Evolutionary conservation across 169 alveolate genomes (phyloP).

Genomic region (Eimeria tenella): DNA sequence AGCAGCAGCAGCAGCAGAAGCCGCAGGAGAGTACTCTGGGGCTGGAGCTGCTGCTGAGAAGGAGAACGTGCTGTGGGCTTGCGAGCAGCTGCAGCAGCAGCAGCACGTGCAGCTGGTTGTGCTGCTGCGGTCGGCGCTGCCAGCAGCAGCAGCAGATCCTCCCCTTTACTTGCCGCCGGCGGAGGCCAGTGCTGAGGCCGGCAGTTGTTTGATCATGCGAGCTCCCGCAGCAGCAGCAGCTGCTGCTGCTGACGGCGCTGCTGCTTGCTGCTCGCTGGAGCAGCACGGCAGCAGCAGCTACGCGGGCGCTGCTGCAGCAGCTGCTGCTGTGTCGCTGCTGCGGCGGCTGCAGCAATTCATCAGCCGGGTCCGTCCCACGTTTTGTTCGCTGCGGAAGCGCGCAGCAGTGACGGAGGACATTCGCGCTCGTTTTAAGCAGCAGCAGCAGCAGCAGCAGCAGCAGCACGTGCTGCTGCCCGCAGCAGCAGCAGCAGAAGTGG

Average conservation of each 20-base stretch:
- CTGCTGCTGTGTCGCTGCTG: neutral
- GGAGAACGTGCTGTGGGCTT: neutral
- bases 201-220: constrained; percentile 15
- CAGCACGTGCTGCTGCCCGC: neutral
- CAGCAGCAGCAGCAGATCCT: constrained; percentile 27
- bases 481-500: constrained; percentile 65
- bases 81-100: neutral
- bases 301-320: neutral
- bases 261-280: neutral
- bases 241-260: neutral
- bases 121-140: neutral
- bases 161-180: neutral
- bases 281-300: neutral
- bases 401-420: constrained; percentile 23
- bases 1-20: neutral
- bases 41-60: constrained; percentile 18
- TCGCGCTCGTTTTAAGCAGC: constrained; percentile 21
- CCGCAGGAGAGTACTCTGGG: neutral
- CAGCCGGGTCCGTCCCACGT: neutral
- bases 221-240: constrained; percentile 22
- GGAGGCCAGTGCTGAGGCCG: neutral
- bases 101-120: neutral
- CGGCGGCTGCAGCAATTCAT: constrained; percentile 29
- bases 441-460: constrained; percentile 59
- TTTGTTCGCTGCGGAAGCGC: constrained; percentile 10